phyloP scores from a whole-genome alignment of 345 rosid genomes.

The Laguncularia racemosa region DNA sequence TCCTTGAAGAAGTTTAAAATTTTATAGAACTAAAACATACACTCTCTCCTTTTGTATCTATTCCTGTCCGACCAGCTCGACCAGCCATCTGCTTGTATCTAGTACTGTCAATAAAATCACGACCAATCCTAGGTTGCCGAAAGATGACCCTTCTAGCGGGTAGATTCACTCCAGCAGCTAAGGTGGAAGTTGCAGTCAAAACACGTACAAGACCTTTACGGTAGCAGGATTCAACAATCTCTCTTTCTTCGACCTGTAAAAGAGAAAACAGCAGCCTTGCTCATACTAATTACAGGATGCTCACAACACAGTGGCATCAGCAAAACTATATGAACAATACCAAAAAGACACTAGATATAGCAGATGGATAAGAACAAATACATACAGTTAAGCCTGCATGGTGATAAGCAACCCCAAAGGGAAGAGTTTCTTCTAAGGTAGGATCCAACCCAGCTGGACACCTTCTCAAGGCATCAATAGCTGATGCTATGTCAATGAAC shows the following conservation, averaged over 20 bases:
- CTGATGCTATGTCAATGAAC: slow-evolving; percentile 58
- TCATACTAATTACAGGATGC: no score
- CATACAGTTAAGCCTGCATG: slow-evolving; percentile 99
- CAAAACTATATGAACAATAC: no score
- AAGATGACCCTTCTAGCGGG: slow-evolving; percentile 98
- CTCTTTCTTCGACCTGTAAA: slow-evolving; percentile 93
- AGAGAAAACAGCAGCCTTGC: slow-evolving; percentile 1
- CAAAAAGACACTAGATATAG: not conserved
- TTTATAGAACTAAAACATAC: slow-evolving; percentile 37
- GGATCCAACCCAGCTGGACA: slow-evolving; percentile 93
- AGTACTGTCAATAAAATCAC: slow-evolving; percentile 95
- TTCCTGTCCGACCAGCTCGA: slow-evolving; percentile 98
- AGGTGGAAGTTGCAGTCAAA: slow-evolving; percentile 94
- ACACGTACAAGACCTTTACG: slow-evolving; percentile 85
- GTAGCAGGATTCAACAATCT: slow-evolving; percentile 83
- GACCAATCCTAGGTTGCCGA: slow-evolving; percentile 93
- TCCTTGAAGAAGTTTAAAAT: slow-evolving; percentile 2
- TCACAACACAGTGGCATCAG: no score
- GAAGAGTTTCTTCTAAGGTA: slow-evolving; percentile 80
- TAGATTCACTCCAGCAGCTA: slow-evolving; percentile 96
- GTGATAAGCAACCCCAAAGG: slow-evolving; percentile 95
- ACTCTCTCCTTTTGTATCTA: slow-evolving; percentile 97
- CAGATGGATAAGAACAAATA: not conserved
- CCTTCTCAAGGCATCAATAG: slow-evolving; percentile 67
- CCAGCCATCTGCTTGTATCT: slow-evolving; percentile 99